Conservation (phyloP, 1,139 yeast species). For the Lodderomyces pseudojiufengensis region DNA sequence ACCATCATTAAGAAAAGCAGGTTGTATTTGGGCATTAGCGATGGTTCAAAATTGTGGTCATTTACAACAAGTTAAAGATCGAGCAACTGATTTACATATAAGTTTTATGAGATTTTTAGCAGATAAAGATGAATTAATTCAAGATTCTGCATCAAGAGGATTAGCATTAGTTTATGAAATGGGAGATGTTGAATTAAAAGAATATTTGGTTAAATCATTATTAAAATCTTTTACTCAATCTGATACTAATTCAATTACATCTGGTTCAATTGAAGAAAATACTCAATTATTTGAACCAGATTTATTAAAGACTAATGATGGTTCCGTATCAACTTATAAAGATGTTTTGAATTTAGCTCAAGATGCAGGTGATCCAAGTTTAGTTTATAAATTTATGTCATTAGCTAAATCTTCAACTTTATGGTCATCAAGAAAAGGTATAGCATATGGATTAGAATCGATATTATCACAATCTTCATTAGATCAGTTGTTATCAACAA, state of each 20-base stretch:
- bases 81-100: constrained; percentile 58
- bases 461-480: constrained; percentile 76
- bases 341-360: constrained; percentile 82
- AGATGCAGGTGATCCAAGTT: constrained; percentile 92
- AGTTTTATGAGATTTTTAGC: constrained; percentile 73
- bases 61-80: constrained; percentile 35
- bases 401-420: constrained; percentile 82
- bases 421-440: constrained; percentile 92
- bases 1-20: constrained; percentile 69
- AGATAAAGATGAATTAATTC: constrained; percentile 78
- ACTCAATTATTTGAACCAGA: constrained; percentile 87
- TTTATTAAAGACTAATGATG: constrained; percentile 72
- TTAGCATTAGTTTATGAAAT: constrained; percentile 75
- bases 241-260: constrained; percentile 46
- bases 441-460: constrained; percentile 89
- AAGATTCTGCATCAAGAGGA: constrained; percentile 91
- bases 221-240: constrained; percentile 77
- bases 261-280: constrained; percentile 74
- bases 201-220: constrained; percentile 70
- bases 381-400: constrained; percentile 93
- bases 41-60: constrained; percentile 71
- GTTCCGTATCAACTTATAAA: constrained; percentile 84
- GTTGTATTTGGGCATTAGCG: constrained; percentile 85
- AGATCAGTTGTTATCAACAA: constrained; percentile 55
- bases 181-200: constrained; percentile 68